These are phyloP conservation scores for Arthromyces matolae DNA, from an alignment of 768 basidiomycete species.

Conservation along the genomic window DNA sequence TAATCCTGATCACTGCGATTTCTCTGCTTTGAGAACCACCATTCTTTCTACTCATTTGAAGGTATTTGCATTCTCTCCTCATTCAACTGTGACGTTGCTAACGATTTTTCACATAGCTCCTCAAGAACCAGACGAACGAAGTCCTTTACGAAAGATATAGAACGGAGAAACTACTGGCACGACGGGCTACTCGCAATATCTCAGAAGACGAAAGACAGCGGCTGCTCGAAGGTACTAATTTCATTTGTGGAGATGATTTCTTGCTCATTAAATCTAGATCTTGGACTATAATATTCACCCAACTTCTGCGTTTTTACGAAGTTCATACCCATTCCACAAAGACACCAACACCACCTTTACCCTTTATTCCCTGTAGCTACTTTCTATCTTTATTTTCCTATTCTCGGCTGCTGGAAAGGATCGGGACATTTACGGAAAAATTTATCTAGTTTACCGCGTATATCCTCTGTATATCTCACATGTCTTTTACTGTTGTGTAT, in stretches of 20 bases:
- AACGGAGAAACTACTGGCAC: constrained; percentile 85
- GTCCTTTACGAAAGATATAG: constrained; percentile 92
- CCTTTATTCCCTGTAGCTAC: constrained; percentile 8
- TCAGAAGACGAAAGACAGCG: constrained; percentile 70
- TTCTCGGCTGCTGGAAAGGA: constrained; percentile 15
- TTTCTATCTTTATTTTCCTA: not conserved
- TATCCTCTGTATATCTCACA: constrained; percentile 29
- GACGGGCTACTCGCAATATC: constrained; percentile 78
- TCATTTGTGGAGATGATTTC: not conserved
- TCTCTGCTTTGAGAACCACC: constrained; percentile 77
- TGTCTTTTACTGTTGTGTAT: constrained; percentile 44
- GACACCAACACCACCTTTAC: constrained; percentile 13
- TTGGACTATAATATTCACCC: constrained; percentile 40
- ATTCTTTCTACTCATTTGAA: constrained; percentile 84
- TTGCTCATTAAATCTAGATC: constrained; percentile 28
- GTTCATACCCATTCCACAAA: constrained; percentile 10
- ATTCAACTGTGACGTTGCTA: constrained; percentile 1
- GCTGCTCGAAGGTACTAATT: constrained; percentile 62
- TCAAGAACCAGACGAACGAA: constrained; percentile 82
- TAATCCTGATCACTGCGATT: constrained; percentile 84
- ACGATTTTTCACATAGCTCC: constrained; percentile 42
- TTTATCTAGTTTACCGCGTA: constrained; percentile 1
- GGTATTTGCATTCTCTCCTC: constrained; percentile 39
- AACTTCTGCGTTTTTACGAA: too few relatives aligned
- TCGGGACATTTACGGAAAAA: constrained; percentile 12